A percentile compares a stretch with the other conserved stretches of the same genome.
These are phyloP conservation scores for Spongospora subterranea DNA, from an alignment of 208 protist genomes.

Conservation along the genomic window DNA sequence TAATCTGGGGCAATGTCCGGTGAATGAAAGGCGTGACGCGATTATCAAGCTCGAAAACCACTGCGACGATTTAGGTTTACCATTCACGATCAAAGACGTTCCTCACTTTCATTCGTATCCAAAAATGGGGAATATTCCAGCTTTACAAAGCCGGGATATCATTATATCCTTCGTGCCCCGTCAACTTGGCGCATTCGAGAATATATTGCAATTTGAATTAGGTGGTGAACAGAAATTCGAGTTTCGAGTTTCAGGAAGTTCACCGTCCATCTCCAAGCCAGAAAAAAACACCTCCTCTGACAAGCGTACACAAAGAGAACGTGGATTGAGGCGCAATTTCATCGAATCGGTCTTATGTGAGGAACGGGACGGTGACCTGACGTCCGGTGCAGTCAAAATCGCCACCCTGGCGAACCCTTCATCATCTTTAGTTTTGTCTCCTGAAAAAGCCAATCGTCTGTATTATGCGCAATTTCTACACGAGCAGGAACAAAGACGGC, in stretches of 20 bases:
- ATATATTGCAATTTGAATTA: not conserved
- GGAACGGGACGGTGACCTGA: no score
- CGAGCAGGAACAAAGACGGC: no score
- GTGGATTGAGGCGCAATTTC: no score
- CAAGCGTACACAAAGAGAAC: no score
- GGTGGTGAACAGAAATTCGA: not conserved
- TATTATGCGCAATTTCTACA: no score
- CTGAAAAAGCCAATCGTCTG: no score
- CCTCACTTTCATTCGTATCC: not conserved
- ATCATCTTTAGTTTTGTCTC: no score
- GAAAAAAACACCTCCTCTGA: no score
- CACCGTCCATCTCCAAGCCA: not conserved
- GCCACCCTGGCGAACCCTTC: no score
- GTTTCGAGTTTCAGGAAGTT: not conserved
- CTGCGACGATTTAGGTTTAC: not conserved
- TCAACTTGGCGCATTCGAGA: not conserved
- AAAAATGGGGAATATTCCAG: not conserved
- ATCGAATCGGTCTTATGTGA: no score
- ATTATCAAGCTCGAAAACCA: constrained; percentile 9
- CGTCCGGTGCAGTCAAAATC: no score
- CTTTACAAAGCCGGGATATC: not conserved
- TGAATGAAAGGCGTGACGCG: not conserved
- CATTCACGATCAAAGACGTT: not conserved
- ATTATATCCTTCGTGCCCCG: constrained; percentile 27
- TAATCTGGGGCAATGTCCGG: not conserved